Evolutionary conservation across 2,329 filamentous ascomycete species (phyloP), one percentile per base, ranked within the genome.

Genomic region (Trichoderma koningii): DNA sequence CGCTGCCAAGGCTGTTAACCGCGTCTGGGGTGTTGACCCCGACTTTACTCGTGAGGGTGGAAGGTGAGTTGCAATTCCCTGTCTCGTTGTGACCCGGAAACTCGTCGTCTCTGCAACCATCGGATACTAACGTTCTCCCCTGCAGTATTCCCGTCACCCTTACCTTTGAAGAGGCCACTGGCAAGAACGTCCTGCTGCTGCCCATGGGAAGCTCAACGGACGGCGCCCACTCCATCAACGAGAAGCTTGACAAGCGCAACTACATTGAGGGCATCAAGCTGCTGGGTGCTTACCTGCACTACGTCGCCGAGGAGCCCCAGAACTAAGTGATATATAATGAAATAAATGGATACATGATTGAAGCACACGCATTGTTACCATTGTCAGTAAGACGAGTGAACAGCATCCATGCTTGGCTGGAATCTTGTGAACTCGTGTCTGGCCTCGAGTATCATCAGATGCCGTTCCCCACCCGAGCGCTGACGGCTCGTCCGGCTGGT

Each of bases 211-310:
- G 91, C 82, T 96, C 91, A 50, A 99, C 94, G 1, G 95, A 98
- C 76, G 93, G 91, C 48, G 95, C 95, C 7, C 95, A 99, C 81
- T 97, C 92, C 41, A 96, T 97, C 79, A 99, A 99, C 77, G 95
- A 98, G 86, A 97, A 97, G 85, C 83, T 99, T 65, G 95, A 99
- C 78, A 93, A 91, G 85, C 87, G 86, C 75, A 99, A 99, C 81
- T 99, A 99, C 78, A 96, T 99, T 73, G 93, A 99, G 82, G 95
- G 95, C 55, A 97, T 91, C 72, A 99, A 99, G 86, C 80, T 99
- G 68, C 80, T 99, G 65, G 95, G 95, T 55, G 91, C 94, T 3
- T 99, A 99, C 77, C 81, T 99, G 75, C 94, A 98, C 80, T 97
- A 97, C 72, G 93, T 97, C 69, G 93, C 93, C 2, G 92, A 94